phyloP scores from a whole-genome alignment of 2,329 filamentous ascomycete species.

The Microdochium nivale region DNA sequence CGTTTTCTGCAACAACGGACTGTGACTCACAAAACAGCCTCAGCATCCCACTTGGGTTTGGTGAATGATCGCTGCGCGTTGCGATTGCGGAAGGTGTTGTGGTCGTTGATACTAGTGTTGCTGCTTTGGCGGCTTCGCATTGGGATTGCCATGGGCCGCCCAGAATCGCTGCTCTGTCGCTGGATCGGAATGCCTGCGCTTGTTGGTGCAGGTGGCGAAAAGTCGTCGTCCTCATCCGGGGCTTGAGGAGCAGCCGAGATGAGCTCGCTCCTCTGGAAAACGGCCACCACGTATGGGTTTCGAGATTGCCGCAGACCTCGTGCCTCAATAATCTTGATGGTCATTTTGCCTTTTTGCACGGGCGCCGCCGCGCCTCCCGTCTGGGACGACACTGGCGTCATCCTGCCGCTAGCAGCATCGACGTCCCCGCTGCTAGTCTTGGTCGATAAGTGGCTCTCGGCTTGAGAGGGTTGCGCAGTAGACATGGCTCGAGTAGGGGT shows the following conservation, averaged over 20 bases:
- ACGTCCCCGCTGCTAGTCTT: conserved; percentile 31
- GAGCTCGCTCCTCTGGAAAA: conserved; percentile 93
- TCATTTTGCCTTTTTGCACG: conserved; percentile 75
- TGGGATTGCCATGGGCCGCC: conserved; percentile 84
- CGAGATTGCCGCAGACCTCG: conserved; percentile 72
- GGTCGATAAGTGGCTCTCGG: conserved; percentile 26
- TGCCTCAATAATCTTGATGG: conserved; percentile 81
- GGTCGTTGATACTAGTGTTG: conserved; percentile 75
- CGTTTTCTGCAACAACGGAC: too few species aligned
- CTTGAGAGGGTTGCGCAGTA: conserved; percentile 42
- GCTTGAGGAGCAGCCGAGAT: conserved; percentile 78
- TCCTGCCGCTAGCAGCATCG: conserved; percentile 39
- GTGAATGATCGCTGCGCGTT: conserved; percentile 54
- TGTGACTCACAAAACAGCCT: conserved; percentile 77
- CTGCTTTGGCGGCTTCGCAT: conserved; percentile 97
- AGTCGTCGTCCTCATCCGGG: conserved; percentile 52
- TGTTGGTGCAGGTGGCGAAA: conserved; percentile 35
- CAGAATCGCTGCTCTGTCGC: conserved; percentile 71
- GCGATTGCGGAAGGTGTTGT: conserved; percentile 50
- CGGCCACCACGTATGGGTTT: conserved; percentile 91
- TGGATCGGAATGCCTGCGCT: conserved; percentile 50
- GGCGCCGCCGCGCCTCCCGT: conserved; percentile 52
- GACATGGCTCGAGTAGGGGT: conserved; percentile 86
- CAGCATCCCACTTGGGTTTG: conserved; percentile 90
- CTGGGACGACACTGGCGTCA: conserved; percentile 37